phyloP scores from a whole-genome alignment of 805 yeast genomes.

The Vanderwaltozyma verrucispora region DNA sequence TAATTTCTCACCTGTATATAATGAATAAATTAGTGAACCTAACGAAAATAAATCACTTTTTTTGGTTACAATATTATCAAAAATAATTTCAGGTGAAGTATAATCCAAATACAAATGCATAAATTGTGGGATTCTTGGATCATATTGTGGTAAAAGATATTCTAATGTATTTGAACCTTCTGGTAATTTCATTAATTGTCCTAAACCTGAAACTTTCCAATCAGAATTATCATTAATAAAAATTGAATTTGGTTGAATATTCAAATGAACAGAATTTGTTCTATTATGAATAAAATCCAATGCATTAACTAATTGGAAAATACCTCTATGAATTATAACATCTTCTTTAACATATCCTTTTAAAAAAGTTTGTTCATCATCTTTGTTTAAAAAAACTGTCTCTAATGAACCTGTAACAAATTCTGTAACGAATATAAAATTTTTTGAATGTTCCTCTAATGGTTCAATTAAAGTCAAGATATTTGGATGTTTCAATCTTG shows the following conservation, averaged over 20 bases:
- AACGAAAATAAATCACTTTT: constrained; percentile 78
- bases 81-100: constrained; percentile 74
- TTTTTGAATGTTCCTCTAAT: constrained; percentile 71
- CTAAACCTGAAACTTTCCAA: constrained; percentile 86
- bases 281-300: constrained; percentile 72
- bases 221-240: constrained; percentile 77
- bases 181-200: constrained; percentile 35
- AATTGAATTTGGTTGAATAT: constrained; percentile 67
- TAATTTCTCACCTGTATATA: constrained; percentile 49
- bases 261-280: constrained; percentile 65
- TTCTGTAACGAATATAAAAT: constrained; percentile 79
- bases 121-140: constrained; percentile 65
- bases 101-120: constrained; percentile 62
- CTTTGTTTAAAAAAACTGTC: constrained; percentile 29
- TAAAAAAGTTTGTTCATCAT: constrained; percentile 21
- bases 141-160: constrained; percentile 58
- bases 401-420: constrained; percentile 49
- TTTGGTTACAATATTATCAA: constrained; percentile 51
- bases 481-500: constrained; percentile 84
- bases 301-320: constrained; percentile 67
- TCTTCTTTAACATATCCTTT: constrained; percentile 51
- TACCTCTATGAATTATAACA: constrained; percentile 68
- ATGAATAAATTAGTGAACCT: constrained; percentile 62
- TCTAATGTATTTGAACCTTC: constrained; percentile 45
- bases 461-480: constrained; percentile 79